These are phyloP conservation scores for Daucus carota DNA, from an alignment of 129 eudicot species.

Conservation along the genomic window DH1_v3.0 NC_030382.2:25217501-25218000, in stretches of 20 bases:
- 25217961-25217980: not conserved
- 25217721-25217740: constrained; percentile 98
- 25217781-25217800: constrained; percentile 98
- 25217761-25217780: constrained; percentile 96
- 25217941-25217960: not conserved
- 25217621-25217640: constrained; percentile 98
- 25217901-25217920: constrained; percentile 94
- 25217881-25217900: constrained; percentile 87
- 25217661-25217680: constrained; percentile 96
- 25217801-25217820: constrained; percentile 96
- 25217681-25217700: constrained; percentile 97
- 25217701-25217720: constrained; percentile 96
- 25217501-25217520: too few relatives aligned
- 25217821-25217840: constrained; percentile 93
- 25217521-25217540: too few relatives aligned
- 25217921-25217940: constrained; percentile 81
- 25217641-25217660: constrained; percentile 99
- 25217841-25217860: constrained; percentile 94
- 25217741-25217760: constrained; percentile 96
- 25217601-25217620: constrained; percentile 94
- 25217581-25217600: constrained; percentile 99
- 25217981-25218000: not conserved
- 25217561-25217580: constrained; percentile 41
- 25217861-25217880: constrained; percentile 93
- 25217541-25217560: constrained; percentile 1